phyloP scores from a whole-genome alignment of 306 rosid genomes.

The Cicer pinnatifidum region DNA sequence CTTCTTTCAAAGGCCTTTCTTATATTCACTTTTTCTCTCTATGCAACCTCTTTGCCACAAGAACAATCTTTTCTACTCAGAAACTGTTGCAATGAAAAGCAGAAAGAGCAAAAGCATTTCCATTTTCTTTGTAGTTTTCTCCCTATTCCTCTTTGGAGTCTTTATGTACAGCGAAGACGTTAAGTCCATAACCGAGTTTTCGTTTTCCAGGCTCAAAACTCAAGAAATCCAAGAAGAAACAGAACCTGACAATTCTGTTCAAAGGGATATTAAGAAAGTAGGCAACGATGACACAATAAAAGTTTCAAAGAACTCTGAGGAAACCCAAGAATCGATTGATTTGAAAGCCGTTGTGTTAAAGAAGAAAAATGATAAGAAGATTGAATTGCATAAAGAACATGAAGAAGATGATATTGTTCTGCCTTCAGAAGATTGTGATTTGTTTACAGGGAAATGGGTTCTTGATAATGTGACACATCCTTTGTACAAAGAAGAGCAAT shows the following conservation, averaged over 20 bases:
- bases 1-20: slow-evolving; percentile 37
- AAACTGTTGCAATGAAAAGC: slow-evolving; percentile 64
- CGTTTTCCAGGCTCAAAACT: slow-evolving; percentile 59
- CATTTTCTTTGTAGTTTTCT: slow-evolving; percentile 60
- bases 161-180: slow-evolving; percentile 87
- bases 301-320: slow-evolving; percentile 47
- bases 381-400: slow-evolving; percentile 29
- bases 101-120: slow-evolving; percentile 68
- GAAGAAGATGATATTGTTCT: slow-evolving; percentile 62
- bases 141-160: slow-evolving; percentile 72
- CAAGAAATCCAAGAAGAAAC: slow-evolving; percentile 57
- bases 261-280: not conserved
- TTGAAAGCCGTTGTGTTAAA: slow-evolving; percentile 36
- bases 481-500: slow-evolving; percentile 86
- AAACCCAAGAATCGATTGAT: slow-evolving; percentile 50
- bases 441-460: slow-evolving; percentile 87
- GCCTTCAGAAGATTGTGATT: slow-evolving; percentile 87
- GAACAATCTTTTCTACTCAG: slow-evolving; percentile 52
- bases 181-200: slow-evolving; percentile 72
- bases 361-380: slow-evolving; percentile 42
- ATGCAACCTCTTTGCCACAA: slow-evolving; percentile 65
- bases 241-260: not conserved
- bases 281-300: too few species aligned
- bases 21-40: slow-evolving; percentile 1
- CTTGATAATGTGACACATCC: slow-evolving; percentile 74